These are phyloP conservation scores for Gnomoniopsis smithogilvyi DNA, from an alignment of 2,329 filamentous ascomycete genomes.

Conservation along the genomic window DNA sequence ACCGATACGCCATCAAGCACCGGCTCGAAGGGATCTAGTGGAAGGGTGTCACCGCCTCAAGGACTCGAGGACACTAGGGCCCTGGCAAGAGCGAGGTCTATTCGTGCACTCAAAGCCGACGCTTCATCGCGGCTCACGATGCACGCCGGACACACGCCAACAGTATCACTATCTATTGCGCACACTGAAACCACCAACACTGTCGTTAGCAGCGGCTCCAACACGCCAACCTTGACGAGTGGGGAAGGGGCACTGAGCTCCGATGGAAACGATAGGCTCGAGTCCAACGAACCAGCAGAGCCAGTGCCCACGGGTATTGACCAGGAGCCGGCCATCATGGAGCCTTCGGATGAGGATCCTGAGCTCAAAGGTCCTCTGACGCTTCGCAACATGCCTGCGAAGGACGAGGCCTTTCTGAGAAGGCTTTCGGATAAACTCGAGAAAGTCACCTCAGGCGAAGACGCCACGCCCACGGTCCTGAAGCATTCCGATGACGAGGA, in stretches of 20 bases:
- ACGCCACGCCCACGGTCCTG: constrained; percentile 43
- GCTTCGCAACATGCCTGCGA: constrained; percentile 52
- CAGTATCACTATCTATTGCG: constrained; percentile 51
- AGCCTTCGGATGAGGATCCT: constrained; percentile 39
- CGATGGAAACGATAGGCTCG: constrained; percentile 13
- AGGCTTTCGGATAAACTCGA: constrained; percentile 50
- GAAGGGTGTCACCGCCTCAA: constrained; percentile 21
- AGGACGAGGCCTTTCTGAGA: constrained; percentile 53
- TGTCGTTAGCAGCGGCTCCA: constrained; percentile 36
- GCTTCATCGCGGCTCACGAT: constrained; percentile 53
- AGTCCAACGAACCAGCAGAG: constrained; percentile 20
- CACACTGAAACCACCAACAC: constrained; percentile 38
- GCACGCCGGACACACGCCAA: constrained; percentile 63
- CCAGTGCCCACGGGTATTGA: constrained; percentile 14
- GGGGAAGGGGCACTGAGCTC: constrained; percentile 20
- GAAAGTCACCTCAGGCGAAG: constrained; percentile 43
- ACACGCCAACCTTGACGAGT: constrained; percentile 32
- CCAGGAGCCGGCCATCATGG: constrained; percentile 27
- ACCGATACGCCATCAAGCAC: constrained; percentile 32
- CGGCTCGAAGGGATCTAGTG: constrained; percentile 26
- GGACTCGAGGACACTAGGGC: constrained; percentile 1
- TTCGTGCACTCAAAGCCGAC: constrained; percentile 37
- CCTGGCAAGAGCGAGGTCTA: constrained; percentile 7
- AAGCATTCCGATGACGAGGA: constrained; percentile 22
- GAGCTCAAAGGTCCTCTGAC: constrained; percentile 50